Evolutionary conservation across 1,139 yeast genomes (phyloP), one percentile per base, ranked within the genome.

Genomic region (Yamadazyma siamensis): DNA sequence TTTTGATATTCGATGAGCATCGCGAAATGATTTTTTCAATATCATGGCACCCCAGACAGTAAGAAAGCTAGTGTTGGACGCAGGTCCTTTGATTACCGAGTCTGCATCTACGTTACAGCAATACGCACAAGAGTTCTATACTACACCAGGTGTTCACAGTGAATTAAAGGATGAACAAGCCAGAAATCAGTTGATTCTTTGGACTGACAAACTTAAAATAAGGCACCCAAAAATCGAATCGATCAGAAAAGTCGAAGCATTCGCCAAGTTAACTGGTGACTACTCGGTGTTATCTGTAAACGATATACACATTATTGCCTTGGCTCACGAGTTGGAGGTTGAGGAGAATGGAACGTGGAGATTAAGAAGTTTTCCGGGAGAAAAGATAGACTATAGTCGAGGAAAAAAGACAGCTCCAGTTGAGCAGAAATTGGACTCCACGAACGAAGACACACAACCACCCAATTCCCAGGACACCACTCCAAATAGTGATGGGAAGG

Each of bases 181-280:
- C 6, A 73, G 95, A 56, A 77, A 75, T 43, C 91, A 89, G 49
- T 62, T 91, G 32, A 61, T 71, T 17, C 59, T 82, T 22, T 89
- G 96, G 96, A 86, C 80, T 22, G 84, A 80, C 32, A 58, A 56
- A 14, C 59, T 82, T 32, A 61, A 65, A 38, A 59, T 81, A 20
- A 75, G 88, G 55, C 96, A 89, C 45, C 98, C 98, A 3, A 75
- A 70, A 36, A 67, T 75, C 5, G 77, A 60, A 25, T 74, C 72
- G 15, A 73, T 88, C 28, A 75, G 75, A 39, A 74, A 73, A 37
- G 95, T 88, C 9, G 65, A 73, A 9, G 75, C 71, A 6, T 89
- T 91, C 64, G 82, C 98, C 13, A 82, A 76, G 49, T 63, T 82
- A 34, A 89, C 98, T 1, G 98, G 99, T 51, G 99, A 94, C 61